phyloP scores from a whole-genome alignment of 805 yeast genomes.

The Wickerhamomyces canadensis region DNA sequence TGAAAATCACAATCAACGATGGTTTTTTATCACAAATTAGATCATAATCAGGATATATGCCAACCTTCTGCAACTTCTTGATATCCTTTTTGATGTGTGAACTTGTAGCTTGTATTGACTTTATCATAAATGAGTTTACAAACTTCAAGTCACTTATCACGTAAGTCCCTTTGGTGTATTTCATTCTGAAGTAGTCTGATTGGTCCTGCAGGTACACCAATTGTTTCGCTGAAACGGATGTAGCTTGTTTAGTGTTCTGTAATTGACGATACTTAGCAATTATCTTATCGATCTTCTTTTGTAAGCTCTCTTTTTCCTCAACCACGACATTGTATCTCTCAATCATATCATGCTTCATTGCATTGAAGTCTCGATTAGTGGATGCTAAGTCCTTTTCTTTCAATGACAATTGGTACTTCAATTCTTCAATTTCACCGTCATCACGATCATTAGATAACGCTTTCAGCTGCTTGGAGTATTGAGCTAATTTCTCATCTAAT shows the following conservation, averaged over 20 bases:
- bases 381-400: conserved; percentile 13
- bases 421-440: conserved; percentile 8
- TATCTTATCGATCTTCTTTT: conserved; percentile 28
- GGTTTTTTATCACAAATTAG: conserved; percentile 17
- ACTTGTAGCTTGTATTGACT: conserved; percentile 24
- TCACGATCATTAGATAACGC: background rate
- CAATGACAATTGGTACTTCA: conserved; percentile 11
- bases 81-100: conserved; percentile 21
- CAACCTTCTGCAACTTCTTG: conserved; percentile 20
- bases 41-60: conserved; percentile 24
- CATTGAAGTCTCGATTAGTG: conserved; percentile 22
- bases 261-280: conserved; percentile 21
- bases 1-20: conserved; percentile 24
- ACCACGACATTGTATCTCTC: conserved; percentile 21
- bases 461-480: conserved; percentile 3
- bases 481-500: conserved; percentile 28
- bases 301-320: conserved; percentile 23
- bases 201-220: conserved; percentile 31
- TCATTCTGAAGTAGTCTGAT: conserved; percentile 40
- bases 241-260: conserved; percentile 23
- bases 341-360: conserved; percentile 28
- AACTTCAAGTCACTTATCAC: conserved; percentile 30
- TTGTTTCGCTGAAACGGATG: conserved; percentile 14
- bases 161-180: conserved; percentile 38
- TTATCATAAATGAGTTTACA: conserved; percentile 27